Base-by-base conservation (phyloP, 179 eudicot species). In the Patellifolia procumbens region DNA sequence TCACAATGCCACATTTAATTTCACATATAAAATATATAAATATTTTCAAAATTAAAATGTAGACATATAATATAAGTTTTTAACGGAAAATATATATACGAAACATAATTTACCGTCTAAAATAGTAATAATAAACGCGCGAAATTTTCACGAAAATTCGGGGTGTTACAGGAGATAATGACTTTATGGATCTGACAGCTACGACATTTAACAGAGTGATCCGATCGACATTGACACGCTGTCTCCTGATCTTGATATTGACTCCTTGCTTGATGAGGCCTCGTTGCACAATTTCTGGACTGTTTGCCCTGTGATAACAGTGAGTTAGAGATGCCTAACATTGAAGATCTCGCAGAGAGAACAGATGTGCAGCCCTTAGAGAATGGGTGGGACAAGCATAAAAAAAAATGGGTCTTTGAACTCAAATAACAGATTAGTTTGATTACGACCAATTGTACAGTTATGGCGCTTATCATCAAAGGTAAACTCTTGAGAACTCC, bases 391-490 rank as follows among this genome's bases (percentile, higher is more conserved):
- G 82, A 77, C 68, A 83, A 86, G 52, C 17, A 80, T 72, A 83
- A 84, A 81, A 70, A 77, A 64, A 88, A 82, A 90, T 88, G 94
- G 88, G 85, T 51, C 86, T 82, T 75, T 88, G n/a, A 76, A 82
- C 39, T 86, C 94, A 8, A 85, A 88, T 62, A 71, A 55, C 74
- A 77, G 82, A 61, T 73, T 79, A 66, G 80, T 68, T 70, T 88
- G 82, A 88, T 39, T 20, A 64, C 73, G 46, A 42, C 70, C 56
- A 64, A 49, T 77, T 83, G 82, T 86, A 81, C 76, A 79, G 78
- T 70, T 72, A 37, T 75, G 63, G 67, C 51, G 74, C 37, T 24
- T 82, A 52, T 62, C 58, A 56, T 79, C 80, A 31, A 59, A 72
- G 85, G 84, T 80, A 78, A 74, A 69, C 37, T 69, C 72, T 70